Base-by-base conservation (phyloP, 2,329 filamentous ascomycete genomes). In the Botrytis galanthina region DNA sequence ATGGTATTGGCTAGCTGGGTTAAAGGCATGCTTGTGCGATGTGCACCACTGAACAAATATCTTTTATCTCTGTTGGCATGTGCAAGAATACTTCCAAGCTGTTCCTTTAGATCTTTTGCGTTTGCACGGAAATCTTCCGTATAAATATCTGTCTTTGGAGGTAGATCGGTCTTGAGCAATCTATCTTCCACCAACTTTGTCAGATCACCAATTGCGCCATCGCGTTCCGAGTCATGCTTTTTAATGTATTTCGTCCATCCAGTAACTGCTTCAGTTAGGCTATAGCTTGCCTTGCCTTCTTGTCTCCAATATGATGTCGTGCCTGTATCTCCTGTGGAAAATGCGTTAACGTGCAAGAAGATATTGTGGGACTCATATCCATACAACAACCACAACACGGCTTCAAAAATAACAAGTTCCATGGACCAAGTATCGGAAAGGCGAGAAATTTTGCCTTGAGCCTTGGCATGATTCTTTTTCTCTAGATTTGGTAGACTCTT, bases 351-450 rank as follows among this genome's bases (percentile, higher is more conserved):
- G 8, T 26, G 8, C 39, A 61, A n/a, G 12, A 70, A 70, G 2
- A 35, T 20, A 32, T 61, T n/a, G 9, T 60, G 54, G 20, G 37
- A 39, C 14, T 54, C 20, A 32, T 42, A 4, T 14, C 70, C 60
- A 51, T 71, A 42, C 12, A 71, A 26, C n/a, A 71, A 51, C 44
- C 69, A 71, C 29, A 64, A 37, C 16, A 64, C n/a, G 26, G 44
- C 29, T 29, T 71, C 70, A 63, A 66, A 66, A 8, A 71, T 66
- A 32, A 71, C 46, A n/a, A 44, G 42, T 10, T 44, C 44, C 32
- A 71, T 71, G 14, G 44, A 66, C 70, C 70, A 71, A 8, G 66
- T 54, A 29, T 71, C 59, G 9, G 32, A 71, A 26, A 71, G 26
- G n/a, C 60, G 63, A 51, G 63, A 66, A 12, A 51, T 51, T 22